Evolutionary conservation across 2,329 filamentous ascomycete genomes (phyloP).

Genomic region (Fusarium napiforme): DNA sequence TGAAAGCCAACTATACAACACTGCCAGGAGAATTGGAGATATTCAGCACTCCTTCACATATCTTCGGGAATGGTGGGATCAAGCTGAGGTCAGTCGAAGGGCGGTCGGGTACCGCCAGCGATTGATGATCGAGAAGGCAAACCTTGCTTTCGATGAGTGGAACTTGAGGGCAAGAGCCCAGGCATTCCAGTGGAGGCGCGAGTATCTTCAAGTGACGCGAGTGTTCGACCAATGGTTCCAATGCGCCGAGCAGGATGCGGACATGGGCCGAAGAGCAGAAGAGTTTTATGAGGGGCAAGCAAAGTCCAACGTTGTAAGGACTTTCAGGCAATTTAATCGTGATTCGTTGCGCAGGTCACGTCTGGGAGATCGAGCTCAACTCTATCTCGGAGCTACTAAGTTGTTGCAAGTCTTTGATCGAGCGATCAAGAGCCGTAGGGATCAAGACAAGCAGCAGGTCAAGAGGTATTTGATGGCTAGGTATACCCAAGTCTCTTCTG

Average conservation of each 20-base stretch:
- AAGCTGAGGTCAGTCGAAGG: constrained; percentile 42
- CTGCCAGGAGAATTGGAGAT: constrained; percentile 33
- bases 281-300: constrained; percentile 24
- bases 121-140: constrained; percentile 33
- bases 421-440: constrained; percentile 41
- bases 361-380: constrained; percentile 43
- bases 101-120: constrained; percentile 40
- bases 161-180: constrained; percentile 49
- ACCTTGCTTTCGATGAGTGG: constrained; percentile 46
- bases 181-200: constrained; percentile 49
- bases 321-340: constrained; percentile 19
- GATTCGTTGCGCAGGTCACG: constrained; percentile 29
- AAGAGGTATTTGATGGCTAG: constrained; percentile 50
- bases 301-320: constrained; percentile 23
- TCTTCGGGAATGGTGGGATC: constrained; percentile 48
- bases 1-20: constrained; percentile 3
- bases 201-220: constrained; percentile 46
- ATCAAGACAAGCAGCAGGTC: constrained; percentile 44
- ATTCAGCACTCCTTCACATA: constrained; percentile 38
- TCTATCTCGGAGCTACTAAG: constrained; percentile 48
- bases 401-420: constrained; percentile 44
- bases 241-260: constrained; percentile 28
- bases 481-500: constrained; percentile 50
- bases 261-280: constrained; percentile 36
- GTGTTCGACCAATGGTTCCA: constrained; percentile 47